Evolutionary conservation across 2,329 filamentous ascomycete genomes (phyloP), one percentile per base, ranked within the genome.

Genomic region (Colletotrichum magnum): DNA sequence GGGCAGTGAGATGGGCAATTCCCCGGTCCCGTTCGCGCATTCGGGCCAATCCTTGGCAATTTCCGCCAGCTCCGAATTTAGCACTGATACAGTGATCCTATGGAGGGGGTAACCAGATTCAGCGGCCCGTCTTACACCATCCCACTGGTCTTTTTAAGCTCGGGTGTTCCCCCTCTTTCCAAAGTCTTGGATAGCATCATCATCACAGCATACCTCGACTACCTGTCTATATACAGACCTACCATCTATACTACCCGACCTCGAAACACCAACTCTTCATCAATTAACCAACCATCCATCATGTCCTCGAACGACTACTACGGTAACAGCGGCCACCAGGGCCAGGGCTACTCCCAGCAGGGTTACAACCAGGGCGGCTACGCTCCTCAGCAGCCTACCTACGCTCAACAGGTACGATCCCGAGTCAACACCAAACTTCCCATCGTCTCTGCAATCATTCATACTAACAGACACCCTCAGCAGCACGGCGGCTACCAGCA

Each of bases 301-400:
- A 82, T 83, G 81, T 81, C 81, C 10, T 73, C 77, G 52, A 74
- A 79, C 64, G 79, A 81, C 50, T 82, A 81, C 71, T 83, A 82
- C 76, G 78, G 78, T 70, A 74, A 73, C 62, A 74, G 74, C 50
- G 64, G 71, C 21, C 71, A 74, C 47, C 73, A 70, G 62, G 70
- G 69, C 21, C 67, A 73, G 52, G 50, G 48, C 51, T 73, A 75
- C 58, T 13, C 41, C 36, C 18, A 52, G 63, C 64, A 71, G 43
- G 72, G 72, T 36, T 70, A 77, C 47, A 66, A 62, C 51, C 76
- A 74, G 57, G 75, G 74, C 39, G 50, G 56, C 64, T 73, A 68
- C 72, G 70, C 47, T 57, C 67, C 69, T 36, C 75, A 77, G 24
- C 74, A 74, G 52, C 73, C 73, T 39, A 64, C 43, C 26, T 72